Conservation (phyloP, 306 rosid genomes). For the Cucurbita maxima region DNA sequence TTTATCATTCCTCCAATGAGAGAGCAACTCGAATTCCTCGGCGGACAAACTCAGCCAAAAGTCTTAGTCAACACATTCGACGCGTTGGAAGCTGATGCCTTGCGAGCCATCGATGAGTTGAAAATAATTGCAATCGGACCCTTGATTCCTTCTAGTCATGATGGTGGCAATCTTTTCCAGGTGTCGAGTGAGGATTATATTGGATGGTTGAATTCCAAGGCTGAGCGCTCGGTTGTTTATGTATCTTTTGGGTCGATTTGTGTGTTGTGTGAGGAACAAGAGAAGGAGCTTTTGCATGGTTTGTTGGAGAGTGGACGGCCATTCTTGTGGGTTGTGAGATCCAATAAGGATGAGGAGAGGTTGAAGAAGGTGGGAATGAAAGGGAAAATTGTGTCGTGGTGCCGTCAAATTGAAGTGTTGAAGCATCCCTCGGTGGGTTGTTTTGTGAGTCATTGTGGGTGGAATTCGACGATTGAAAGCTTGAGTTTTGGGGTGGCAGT, state of each 20-base stretch:
- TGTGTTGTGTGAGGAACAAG: slow-evolving; percentile 3
- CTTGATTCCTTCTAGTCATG: background rate
- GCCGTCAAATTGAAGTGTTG: slow-evolving; percentile 19
- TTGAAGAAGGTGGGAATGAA: slow-evolving; percentile 6
- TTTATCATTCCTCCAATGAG: background rate
- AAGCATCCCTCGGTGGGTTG: slow-evolving; percentile 12
- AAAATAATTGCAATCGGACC: slow-evolving; percentile 19
- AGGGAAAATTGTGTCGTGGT: slow-evolving; percentile 21
- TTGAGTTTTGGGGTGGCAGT: slow-evolving; percentile 15
- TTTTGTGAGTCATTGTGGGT: slow-evolving; percentile 24
- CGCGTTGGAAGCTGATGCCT: slow-evolving; percentile 15
- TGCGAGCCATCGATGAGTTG: slow-evolving; percentile 1
- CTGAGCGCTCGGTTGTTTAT: slow-evolving; percentile 7
- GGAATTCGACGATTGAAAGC: slow-evolving; percentile 25
- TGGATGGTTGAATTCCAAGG: slow-evolving; percentile 17
- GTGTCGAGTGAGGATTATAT: background rate
- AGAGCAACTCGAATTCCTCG: slow-evolving; percentile 5
- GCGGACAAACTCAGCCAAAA: background rate
- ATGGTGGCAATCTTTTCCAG: background rate
- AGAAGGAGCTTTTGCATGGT: slow-evolving; percentile 13
- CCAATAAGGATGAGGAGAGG: background rate
- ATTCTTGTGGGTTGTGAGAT: slow-evolving; percentile 19
- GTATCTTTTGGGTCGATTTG: slow-evolving; percentile 20
- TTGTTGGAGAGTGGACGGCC: slow-evolving; percentile 8
- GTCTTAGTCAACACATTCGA: slow-evolving; percentile 21